Conservation (phyloP, 176 grass and related monocot genomes). For the Juncus effusus region DNA sequence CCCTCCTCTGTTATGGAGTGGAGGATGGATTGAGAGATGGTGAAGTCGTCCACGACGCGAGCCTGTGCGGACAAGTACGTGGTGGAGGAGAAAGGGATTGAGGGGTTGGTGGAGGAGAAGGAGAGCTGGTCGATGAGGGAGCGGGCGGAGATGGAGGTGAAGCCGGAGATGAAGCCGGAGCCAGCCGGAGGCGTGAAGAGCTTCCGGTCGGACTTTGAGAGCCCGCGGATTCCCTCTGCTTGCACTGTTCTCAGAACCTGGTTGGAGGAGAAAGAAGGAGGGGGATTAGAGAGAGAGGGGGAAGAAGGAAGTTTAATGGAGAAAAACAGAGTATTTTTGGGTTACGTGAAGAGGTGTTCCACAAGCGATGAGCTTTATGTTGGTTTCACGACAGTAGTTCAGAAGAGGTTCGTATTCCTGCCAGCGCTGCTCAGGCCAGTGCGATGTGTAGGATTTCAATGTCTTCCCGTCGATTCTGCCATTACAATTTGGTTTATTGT, state of each 20-base stretch:
- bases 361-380: slow-evolving; percentile 80
- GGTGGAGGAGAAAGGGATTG: slow-evolving; percentile 61
- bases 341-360: slow-evolving; percentile 94
- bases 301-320: too few relatives aligned
- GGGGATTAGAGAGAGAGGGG: not conserved
- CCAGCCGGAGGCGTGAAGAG: slow-evolving; percentile 78
- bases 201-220: slow-evolving; percentile 77
- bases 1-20: slow-evolving; percentile 61
- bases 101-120: slow-evolving; percentile 28
- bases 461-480: slow-evolving; percentile 71
- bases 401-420: slow-evolving; percentile 94
- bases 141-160: slow-evolving; percentile 79
- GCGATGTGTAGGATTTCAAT: slow-evolving; percentile 60
- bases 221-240: slow-evolving; percentile 74
- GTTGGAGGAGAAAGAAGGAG: slow-evolving; percentile 27
- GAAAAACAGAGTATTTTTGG: not conserved
- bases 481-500: slow-evolving; percentile 1
- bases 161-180: slow-evolving; percentile 95
- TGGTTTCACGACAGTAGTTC: slow-evolving; percentile 76
- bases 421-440: slow-evolving; percentile 85
- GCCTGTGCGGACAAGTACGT: slow-evolving; percentile 93
- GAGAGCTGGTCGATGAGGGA: slow-evolving; percentile 85
- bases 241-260: slow-evolving; percentile 96
- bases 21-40: slow-evolving; percentile 84
- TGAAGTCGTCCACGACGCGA: slow-evolving; percentile 95